Evolutionary conservation across 1,284 basidiomycete genomes (phyloP).

Genomic region (Tilletiaria anomala): DNA sequence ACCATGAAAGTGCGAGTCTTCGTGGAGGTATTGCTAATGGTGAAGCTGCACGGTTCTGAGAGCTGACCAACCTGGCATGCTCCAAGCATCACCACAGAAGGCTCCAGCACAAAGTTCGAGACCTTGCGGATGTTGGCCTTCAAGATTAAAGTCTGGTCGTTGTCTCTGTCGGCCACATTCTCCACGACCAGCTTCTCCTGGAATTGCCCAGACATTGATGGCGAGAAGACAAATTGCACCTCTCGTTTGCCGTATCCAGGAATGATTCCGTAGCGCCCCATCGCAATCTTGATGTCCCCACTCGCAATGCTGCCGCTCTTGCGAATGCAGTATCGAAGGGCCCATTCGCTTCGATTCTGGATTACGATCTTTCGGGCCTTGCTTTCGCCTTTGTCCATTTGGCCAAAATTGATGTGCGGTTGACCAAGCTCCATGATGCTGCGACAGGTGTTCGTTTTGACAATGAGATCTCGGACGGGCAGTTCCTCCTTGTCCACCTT

Average conservation of each 20-base stretch:
- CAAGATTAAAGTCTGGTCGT: slow-evolving; percentile 43
- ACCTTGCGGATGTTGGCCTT: slow-evolving; percentile 44
- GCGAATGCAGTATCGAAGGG: slow-evolving; percentile 43
- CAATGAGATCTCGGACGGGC: slow-evolving; percentile 45
- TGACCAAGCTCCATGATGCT: slow-evolving; percentile 45
- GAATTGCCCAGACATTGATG: slow-evolving; percentile 42
- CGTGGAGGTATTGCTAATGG: slow-evolving; percentile 43
- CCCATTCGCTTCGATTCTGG: slow-evolving; percentile 43
- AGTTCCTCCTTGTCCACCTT: slow-evolving; percentile 39
- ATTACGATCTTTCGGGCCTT: slow-evolving; percentile 45
- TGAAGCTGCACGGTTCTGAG: slow-evolving; percentile 35
- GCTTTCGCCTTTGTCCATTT: slow-evolving; percentile 44
- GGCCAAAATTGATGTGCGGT: slow-evolving; percentile 46
- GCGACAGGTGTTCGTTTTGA: slow-evolving; percentile 42
- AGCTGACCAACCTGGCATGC: slow-evolving; percentile 19
- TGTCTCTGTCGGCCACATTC: slow-evolving; percentile 43
- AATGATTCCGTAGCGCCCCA: slow-evolving; percentile 45
- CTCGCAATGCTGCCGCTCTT: slow-evolving; percentile 46
- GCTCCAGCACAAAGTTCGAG: slow-evolving; percentile 43
- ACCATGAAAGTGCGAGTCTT: slow-evolving; percentile 43
- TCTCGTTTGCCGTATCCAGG: slow-evolving; percentile 45
- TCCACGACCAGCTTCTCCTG: slow-evolving; percentile 45
- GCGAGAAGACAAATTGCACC: slow-evolving; percentile 42
- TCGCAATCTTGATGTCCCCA: slow-evolving; percentile 44
- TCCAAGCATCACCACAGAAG: slow-evolving; percentile 37